Evolutionary conservation across 2,329 filamentous ascomycete genomes (phyloP).

Genomic region (Cytospora chrysosperma): DNA sequence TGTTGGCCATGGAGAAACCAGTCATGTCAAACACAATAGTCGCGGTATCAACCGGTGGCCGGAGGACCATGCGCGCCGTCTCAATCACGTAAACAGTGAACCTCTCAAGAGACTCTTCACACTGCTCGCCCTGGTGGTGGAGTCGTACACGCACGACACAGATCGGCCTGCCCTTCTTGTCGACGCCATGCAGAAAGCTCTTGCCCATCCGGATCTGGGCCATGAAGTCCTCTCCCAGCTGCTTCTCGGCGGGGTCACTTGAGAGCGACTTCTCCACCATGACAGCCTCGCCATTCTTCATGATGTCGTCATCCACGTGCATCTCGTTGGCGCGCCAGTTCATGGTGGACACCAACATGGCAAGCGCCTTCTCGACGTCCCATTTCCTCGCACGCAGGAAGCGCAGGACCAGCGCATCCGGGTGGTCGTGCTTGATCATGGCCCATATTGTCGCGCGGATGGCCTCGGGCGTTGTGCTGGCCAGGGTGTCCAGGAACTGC

Average conservation of each 20-base stretch:
- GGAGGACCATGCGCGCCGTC: slow-evolving; percentile 81
- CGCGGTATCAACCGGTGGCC: slow-evolving; percentile 85
- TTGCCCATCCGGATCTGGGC: slow-evolving; percentile 85
- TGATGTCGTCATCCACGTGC: slow-evolving; percentile 86
- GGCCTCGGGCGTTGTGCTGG: slow-evolving; percentile 72
- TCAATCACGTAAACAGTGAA: slow-evolving; percentile 96
- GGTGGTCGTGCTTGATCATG: slow-evolving; percentile 95
- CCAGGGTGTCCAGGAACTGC: slow-evolving; percentile 79
- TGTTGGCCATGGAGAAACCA: slow-evolving; percentile 88
- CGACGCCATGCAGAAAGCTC: slow-evolving; percentile 84
- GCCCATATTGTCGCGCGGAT: slow-evolving; percentile 82
- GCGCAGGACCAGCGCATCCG: slow-evolving; percentile 77
- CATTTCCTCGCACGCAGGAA: slow-evolving; percentile 91
- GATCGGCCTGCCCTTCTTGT: slow-evolving; percentile 81
- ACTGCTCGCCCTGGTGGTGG: slow-evolving; percentile 80
- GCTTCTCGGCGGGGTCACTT: slow-evolving; percentile 60
- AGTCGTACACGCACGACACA: slow-evolving; percentile 81
- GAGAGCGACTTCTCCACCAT: slow-evolving; percentile 61
- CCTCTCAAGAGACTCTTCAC: slow-evolving; percentile 75
- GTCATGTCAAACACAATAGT: slow-evolving; percentile 97
- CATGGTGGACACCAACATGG: slow-evolving; percentile 94
- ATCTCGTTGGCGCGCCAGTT: slow-evolving; percentile 83
- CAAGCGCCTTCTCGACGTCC: slow-evolving; percentile 88
- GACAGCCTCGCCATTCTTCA: slow-evolving; percentile 70
- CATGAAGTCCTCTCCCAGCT: slow-evolving; percentile 73